Conservation (phyloP, 768 basidiomycete genomes). For the Chiua virens region DNA sequence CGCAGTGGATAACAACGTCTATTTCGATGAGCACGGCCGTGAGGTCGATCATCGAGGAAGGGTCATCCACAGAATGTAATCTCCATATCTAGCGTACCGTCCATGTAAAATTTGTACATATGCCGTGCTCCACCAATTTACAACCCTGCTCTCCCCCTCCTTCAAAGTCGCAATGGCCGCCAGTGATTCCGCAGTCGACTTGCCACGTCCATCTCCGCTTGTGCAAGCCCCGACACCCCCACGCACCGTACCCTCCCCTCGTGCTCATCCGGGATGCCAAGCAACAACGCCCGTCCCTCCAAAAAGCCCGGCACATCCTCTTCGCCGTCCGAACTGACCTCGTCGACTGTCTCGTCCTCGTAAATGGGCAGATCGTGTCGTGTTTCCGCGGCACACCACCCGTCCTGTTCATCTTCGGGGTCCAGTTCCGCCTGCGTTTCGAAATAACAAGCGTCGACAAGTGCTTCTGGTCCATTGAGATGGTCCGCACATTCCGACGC, state of each 20-base stretch:
- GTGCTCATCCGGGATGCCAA: constrained; percentile 34
- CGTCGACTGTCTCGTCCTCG: background rate
- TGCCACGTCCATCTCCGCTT: constrained; percentile 65
- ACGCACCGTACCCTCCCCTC: constrained; percentile 8
- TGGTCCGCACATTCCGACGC: constrained; percentile 2
- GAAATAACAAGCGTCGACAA: background rate
- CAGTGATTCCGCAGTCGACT: constrained; percentile 59
- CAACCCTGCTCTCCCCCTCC: background rate
- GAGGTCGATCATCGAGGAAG: constrained; percentile 27
- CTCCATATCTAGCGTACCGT: constrained; percentile 5
- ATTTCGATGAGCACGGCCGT: constrained; percentile 25
- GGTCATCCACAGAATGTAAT: constrained; percentile 25
- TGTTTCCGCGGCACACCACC: background rate
- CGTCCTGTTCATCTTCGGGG: background rate
- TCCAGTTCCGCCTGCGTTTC: constrained; percentile 1
- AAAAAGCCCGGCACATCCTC: constrained; percentile 33
- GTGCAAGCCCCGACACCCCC: constrained; percentile 33
- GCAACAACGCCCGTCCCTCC: constrained; percentile 55
- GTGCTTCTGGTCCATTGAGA: background rate
- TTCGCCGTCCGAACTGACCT: background rate
- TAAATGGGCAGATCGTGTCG: background rate
- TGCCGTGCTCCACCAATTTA: background rate
- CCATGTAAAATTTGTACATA: constrained; percentile 2
- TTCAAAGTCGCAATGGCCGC: constrained; percentile 57
- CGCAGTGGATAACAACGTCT: constrained; percentile 15